A percentile compares a stretch with the other conserved stretches of the same genome.
Evolutionary conservation across 805 yeast species (phyloP).

Genomic region (Blastobotrys terrestris): DNA sequence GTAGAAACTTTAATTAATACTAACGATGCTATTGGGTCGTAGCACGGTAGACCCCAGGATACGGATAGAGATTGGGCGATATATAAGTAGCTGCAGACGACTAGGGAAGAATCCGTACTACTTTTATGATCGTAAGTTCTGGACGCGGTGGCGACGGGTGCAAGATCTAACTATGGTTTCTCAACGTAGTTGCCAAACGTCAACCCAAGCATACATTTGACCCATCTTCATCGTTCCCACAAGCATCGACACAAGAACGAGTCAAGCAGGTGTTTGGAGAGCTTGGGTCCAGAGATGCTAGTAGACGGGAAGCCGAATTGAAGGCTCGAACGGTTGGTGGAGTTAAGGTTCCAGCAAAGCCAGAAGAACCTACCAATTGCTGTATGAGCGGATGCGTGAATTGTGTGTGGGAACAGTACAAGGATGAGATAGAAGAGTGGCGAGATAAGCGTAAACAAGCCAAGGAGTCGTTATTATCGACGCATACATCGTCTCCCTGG

Average conservation of each 20-base stretch:
- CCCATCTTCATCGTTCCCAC: constrained; percentile 9
- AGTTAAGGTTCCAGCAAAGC: constrained; percentile 71
- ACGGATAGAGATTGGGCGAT: too few relatives aligned
- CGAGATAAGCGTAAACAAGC: constrained; percentile 54
- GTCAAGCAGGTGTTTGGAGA: constrained; percentile 29
- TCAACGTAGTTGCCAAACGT: constrained; percentile 12
- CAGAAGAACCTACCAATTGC: constrained; percentile 89
- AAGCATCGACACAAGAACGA: constrained; percentile 15
- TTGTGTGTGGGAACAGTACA: constrained; percentile 93
- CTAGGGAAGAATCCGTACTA: constrained; percentile 20
- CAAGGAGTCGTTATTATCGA: constrained; percentile 39
- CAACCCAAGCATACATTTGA: constrained; percentile 23
- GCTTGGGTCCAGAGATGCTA: constrained; percentile 29
- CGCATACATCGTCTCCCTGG: constrained; percentile 45
- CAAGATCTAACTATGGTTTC: constrained; percentile 3
- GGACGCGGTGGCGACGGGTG: too few relatives aligned
- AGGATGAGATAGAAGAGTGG: constrained; percentile 87
- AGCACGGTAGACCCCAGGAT: too few relatives aligned
- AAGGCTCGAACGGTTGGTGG: constrained; percentile 47
- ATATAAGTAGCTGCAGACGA: not conserved
- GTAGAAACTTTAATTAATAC: too few relatives aligned
- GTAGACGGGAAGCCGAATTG: constrained; percentile 28
- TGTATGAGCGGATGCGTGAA: constrained; percentile 97
- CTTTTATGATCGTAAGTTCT: constrained; percentile 22
- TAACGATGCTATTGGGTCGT: too few relatives aligned